Base-by-base conservation (phyloP, 2,329 filamentous ascomycete genomes). In the Penicillium frequentans region DNA sequence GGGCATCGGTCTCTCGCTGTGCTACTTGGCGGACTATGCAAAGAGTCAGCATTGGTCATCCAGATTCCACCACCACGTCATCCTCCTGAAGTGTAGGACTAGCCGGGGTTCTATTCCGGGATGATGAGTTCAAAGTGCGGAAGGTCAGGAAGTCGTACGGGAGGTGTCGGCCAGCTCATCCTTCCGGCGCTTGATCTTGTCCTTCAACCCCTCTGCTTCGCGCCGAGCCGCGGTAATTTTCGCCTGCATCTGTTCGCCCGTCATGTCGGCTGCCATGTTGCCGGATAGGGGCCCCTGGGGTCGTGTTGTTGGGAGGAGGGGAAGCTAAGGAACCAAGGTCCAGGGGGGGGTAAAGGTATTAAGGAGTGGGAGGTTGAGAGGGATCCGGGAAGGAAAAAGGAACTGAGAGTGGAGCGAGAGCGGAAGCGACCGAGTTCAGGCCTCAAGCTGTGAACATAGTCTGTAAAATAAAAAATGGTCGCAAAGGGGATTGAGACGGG, bases 101-200 rank as follows among this genome's bases (percentile, higher is more conserved):
- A 13, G 14, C 24, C 43, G 49, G n/a, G 33, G 21, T 37, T 37
- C 24, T 50, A 37, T 29, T 29, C 48, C 48, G 54, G 13, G 21
- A 19, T 8, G 43, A 42, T 29, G 29, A 37, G 9, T 33, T 52
- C 31, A n/a, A 23, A 13, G 31, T 37, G 48, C 23, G 55, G n/a
- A 53, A 57, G 63, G 61, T 61, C 39, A 42, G 39, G 39, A 42
- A 84, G 54, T 56, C 93, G 86, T 87, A 99, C 95, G 89, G 74
- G 93, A 96, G 64, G 93, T 96, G 79, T 99, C 95, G 75, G 93
- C 93, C 69, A 99, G 86, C 81, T 98, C 95, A 86, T 99, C 95
- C 90, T 98, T 98, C 87, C 96, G 96, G 80, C 93, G 88, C 89
- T 97, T 98, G 86, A 98, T 98, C 79, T 91, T 89, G 77, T 98